A percentile compares a stretch with the other conserved stretches of the same genome.
phyloP scores from a whole-genome alignment of 2,329 filamentous ascomycete genomes.

The Hymenoscyphus fructigenus region DNA sequence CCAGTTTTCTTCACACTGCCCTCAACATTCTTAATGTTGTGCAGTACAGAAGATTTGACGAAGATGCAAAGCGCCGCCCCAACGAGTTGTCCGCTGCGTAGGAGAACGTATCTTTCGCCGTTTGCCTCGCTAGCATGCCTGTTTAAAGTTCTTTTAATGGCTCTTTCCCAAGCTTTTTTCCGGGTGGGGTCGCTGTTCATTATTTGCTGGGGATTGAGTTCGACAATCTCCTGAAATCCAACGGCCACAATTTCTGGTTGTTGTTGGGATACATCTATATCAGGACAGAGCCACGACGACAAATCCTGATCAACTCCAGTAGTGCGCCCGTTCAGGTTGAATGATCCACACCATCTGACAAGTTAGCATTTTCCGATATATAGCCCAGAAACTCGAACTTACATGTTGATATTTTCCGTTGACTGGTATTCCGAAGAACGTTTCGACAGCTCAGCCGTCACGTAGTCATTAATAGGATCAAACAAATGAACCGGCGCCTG shows the following conservation, averaged over 20 bases:
- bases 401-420: conserved; percentile 69
- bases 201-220: conserved; percentile 94
- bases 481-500: conserved; percentile 83
- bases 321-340: conserved; percentile 90
- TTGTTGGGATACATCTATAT: conserved; percentile 51
- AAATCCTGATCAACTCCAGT: conserved; percentile 77
- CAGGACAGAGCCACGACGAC: conserved; percentile 80
- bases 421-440: conserved; percentile 72
- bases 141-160: conserved; percentile 78
- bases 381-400: conserved; percentile 5
- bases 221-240: conserved; percentile 98
- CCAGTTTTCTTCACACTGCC: conserved; percentile 92
- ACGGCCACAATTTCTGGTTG: conserved; percentile 86
- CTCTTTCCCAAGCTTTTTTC: conserved; percentile 81
- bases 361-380: conserved; percentile 4
- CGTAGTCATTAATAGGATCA: conserved; percentile 92
- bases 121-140: conserved; percentile 61
- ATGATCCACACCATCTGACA: conserved; percentile 68
- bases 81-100: conserved; percentile 91
- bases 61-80: conserved; percentile 92
- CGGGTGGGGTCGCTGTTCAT: conserved; percentile 95
- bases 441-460: conserved; percentile 72
- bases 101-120: conserved; percentile 79
- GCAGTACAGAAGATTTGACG: conserved; percentile 74
- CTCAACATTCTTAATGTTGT: conserved; percentile 92